These are phyloP conservation scores for Chamaecyparis obtusa DNA, from an alignment of 75 land plant species.

Conservation along the genomic window DNA sequence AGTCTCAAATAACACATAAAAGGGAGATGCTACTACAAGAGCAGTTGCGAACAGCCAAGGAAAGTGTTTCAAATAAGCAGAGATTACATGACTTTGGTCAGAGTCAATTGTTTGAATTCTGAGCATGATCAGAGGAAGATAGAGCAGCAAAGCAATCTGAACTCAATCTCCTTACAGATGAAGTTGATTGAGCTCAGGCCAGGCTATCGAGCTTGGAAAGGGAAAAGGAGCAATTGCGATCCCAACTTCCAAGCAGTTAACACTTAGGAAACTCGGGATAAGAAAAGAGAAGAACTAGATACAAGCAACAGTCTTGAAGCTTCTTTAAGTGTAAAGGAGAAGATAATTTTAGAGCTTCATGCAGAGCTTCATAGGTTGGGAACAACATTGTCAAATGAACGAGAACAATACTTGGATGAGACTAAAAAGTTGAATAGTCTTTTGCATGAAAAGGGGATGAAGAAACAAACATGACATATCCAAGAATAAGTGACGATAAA, in stretches of 20 bases:
- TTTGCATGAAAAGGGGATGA: constrained; percentile 97
- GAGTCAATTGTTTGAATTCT: constrained; percentile 91
- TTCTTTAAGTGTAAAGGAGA: constrained; percentile 90
- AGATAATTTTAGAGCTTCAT: constrained; percentile 88
- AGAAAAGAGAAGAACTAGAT: constrained; percentile 62
- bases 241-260: constrained; percentile 47
- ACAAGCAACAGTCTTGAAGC: constrained; percentile 70
- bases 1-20: too few relatives aligned
- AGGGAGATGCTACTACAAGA: constrained; percentile 91
- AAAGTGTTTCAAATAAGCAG: constrained; percentile 90
- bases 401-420: constrained; percentile 78
- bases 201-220: constrained; percentile 88
- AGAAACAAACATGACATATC: too few relatives aligned
- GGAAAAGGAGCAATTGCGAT: constrained; percentile 69
- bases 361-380: constrained; percentile 85
- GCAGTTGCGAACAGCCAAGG: constrained; percentile 86
- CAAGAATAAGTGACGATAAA: too few relatives aligned
- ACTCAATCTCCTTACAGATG: constrained; percentile 88
- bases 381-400: constrained; percentile 68
- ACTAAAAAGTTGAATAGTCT: constrained; percentile 67
- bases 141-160: constrained; percentile 95
- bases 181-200: constrained; percentile 91
- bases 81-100: constrained; percentile 94
- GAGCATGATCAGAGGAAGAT: constrained; percentile 95
- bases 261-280: constrained; percentile 26